Evolutionary conservation across 2,329 filamentous ascomycete genomes (phyloP), one percentile per base, ranked within the genome.

Genomic region (Endocalyx cinctus): DNA sequence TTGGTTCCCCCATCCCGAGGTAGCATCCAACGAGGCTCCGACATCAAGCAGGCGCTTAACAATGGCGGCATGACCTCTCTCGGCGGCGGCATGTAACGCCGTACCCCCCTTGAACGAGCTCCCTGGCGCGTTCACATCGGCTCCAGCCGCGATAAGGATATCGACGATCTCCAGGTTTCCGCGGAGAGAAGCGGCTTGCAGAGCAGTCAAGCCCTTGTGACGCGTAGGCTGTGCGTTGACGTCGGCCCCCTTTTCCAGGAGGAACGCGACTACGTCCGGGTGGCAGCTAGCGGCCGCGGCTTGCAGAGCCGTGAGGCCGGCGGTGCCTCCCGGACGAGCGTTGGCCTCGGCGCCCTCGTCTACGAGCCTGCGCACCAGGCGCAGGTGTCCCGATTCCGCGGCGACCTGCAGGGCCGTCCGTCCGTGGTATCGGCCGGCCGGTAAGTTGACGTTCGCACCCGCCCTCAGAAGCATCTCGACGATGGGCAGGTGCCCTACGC

Each of bases 151-250:
- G 2, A 66, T 39, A 4, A 65, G 35, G 1, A 42, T 34, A 4
- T 42, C 31, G 5, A 57, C 48, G 5, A 63, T 34, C 1, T 41
- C 37, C 0, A 43, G 3, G 12, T 40, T 38, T 5, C 54, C 54
- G 4, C 31, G 39, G 4, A 51, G 36, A 14, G 48, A 69, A 52
- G 54, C 62, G 38, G 45, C 48, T 52, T 46, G 67, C 51, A 57
- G 62, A 42, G 50, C 64, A 53, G 43, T 72, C 53, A 39, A 55
- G 42, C 34, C 60, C 59, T 43, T 57, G 49, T 49, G 57, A 22
- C 55, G 58, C 7, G 54, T 49, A 30, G 48, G 54, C 35, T 46
- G 52, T 38, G 55, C 54, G 32, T 64, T 47, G 14, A 59, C 49
- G 16, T 55, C 45, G 4, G 58, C 59, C 2, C 55, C 57, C 7